These are phyloP conservation scores for Xylariaceae sp. DNA, from an alignment of 2,329 filamentous ascomycete species.

Conservation along the genomic window DNA sequence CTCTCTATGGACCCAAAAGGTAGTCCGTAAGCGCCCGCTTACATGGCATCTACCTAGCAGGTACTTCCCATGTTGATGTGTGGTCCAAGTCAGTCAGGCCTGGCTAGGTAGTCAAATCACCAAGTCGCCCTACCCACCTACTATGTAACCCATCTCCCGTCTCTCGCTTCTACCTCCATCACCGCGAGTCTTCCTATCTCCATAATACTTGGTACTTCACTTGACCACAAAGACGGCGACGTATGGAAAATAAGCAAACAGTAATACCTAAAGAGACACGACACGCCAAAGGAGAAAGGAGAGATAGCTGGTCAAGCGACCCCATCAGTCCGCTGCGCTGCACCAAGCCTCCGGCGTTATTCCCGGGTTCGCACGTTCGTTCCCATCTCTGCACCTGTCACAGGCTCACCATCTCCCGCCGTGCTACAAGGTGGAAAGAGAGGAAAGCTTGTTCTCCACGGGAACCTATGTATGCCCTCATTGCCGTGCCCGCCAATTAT, in stretches of 20 bases:
- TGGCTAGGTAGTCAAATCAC: neutral
- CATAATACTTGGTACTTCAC: neutral
- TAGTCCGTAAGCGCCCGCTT: neutral
- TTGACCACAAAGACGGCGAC: neutral
- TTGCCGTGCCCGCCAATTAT: slow-evolving; percentile 20
- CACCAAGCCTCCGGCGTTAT: slow-evolving; percentile 29
- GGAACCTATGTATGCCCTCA: slow-evolving; percentile 16
- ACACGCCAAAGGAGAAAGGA: slow-evolving; percentile 5
- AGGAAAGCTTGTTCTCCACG: slow-evolving; percentile 3
- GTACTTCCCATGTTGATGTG: neutral
- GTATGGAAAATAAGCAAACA: slow-evolving; percentile 2
- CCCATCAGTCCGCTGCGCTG: slow-evolving; percentile 7
- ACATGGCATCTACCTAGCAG: neutral
- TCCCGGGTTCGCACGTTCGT: slow-evolving; percentile 13
- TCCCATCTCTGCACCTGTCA: slow-evolving; percentile 21
- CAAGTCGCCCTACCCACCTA: neutral
- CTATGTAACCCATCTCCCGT: neutral
- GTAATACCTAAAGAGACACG: neutral
- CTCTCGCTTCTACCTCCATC: neutral
- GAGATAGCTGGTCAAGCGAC: slow-evolving; percentile 13
- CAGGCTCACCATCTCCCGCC: slow-evolving; percentile 12
- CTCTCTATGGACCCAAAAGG: neutral
- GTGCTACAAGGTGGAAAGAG: slow-evolving; percentile 1
- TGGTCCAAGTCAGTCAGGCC: neutral
- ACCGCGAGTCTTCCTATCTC: neutral